Evolutionary conservation across 129 eudicot genomes (phyloP).

Genomic region (Dittrichia graveolens): DNA sequence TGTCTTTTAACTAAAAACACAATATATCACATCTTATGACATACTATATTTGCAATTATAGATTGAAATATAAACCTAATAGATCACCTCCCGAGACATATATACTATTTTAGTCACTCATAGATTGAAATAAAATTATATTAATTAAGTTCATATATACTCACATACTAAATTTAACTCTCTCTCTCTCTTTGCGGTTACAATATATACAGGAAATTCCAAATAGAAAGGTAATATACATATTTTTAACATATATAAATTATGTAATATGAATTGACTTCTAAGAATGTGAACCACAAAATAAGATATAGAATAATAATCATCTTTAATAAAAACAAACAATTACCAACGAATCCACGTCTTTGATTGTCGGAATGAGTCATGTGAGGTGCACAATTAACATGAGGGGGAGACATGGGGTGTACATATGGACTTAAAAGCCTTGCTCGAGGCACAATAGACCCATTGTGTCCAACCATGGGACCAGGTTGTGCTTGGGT

Average conservation of each 20-base stretch:
- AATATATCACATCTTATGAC: too few species aligned
- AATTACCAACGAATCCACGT: constrained; percentile 39
- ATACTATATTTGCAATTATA: too few species aligned
- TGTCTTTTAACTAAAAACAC: too few species aligned
- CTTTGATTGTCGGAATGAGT: constrained; percentile 34
- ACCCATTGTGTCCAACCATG: constrained; percentile 38
- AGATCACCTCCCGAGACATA: too few species aligned
- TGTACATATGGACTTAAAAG: constrained; percentile 37
- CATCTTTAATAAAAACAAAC: constrained; percentile 23
- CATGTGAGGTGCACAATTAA: constrained; percentile 37
- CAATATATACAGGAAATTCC: neutral
- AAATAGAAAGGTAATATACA: neutral
- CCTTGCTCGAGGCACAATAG: constrained; percentile 32
- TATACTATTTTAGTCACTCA: neutral
- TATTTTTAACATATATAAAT: neutral
- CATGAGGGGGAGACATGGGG: constrained; percentile 29
- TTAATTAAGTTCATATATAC: constrained; percentile 3
- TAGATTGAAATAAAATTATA: neutral
- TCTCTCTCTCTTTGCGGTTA: neutral
- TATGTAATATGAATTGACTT: constrained; percentile 8
- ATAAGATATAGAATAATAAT: constrained; percentile 24
- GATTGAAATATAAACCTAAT: too few species aligned
- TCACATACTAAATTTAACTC: neutral
- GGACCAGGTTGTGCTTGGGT: constrained; percentile 30
- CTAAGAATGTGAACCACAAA: constrained; percentile 31